These are phyloP conservation scores for Solanum neorickii DNA, from an alignment of 257 asterid genomes.

Conservation along the genomic window DNA sequence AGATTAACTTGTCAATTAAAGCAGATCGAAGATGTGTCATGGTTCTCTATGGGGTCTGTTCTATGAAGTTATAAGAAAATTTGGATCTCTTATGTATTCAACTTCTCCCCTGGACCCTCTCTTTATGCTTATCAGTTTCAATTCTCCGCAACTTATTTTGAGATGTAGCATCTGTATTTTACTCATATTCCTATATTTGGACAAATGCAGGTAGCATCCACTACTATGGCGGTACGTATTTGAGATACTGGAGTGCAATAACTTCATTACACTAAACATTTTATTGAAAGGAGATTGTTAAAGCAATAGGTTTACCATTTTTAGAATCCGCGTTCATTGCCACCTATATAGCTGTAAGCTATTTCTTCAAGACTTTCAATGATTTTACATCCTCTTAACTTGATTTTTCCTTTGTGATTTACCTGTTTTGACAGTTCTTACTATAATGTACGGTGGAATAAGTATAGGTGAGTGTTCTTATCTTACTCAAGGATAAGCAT, in stretches of 20 bases:
- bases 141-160: not conserved
- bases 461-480: not conserved
- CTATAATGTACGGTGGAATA: not conserved
- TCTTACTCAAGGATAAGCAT: not conserved
- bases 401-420: not conserved
- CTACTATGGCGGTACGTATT: not conserved
- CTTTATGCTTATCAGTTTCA: not conserved
- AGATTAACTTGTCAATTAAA: not conserved
- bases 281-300: not conserved
- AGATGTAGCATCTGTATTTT: not conserved
- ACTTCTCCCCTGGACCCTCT: not conserved
- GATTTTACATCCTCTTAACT: not conserved
- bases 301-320: not conserved
- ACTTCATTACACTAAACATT: not conserved
- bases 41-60: not conserved
- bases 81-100: not conserved
- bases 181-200: not conserved
- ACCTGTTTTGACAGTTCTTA: not conserved
- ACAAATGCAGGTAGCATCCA: conserved; percentile 1
- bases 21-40: not conserved
- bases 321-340: not conserved
- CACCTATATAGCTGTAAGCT: not conserved
- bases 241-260: not conserved
- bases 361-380: not conserved
- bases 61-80: not conserved